Conservation (phyloP, 164 flowering plant species). For the Kalanchoe fedtschenkoi region DNA sequence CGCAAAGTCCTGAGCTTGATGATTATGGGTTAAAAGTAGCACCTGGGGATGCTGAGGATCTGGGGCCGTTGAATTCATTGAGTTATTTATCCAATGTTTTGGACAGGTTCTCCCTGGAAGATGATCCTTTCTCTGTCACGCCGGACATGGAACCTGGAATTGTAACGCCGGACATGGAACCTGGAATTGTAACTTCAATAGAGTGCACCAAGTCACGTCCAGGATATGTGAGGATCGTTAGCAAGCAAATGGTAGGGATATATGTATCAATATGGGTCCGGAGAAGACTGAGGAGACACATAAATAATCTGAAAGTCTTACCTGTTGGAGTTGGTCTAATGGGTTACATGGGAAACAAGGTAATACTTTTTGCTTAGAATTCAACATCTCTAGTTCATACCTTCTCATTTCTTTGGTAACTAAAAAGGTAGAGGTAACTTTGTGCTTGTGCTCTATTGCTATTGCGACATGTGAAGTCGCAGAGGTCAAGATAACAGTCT, state of each 20-base stretch:
- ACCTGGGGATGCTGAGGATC: conserved; percentile 45
- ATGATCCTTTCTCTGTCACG: conserved; percentile 23
- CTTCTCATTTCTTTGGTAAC: no score
- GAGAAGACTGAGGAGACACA: conserved; percentile 65
- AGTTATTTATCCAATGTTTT: conserved; percentile 37
- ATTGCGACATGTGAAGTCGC: not conserved
- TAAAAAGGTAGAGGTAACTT: no score
- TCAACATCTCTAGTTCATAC: not conserved
- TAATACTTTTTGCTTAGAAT: conserved; percentile 14
- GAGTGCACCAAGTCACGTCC: conserved; percentile 16
- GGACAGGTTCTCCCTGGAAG: conserved; percentile 32
- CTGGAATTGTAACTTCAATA: conserved; percentile 7
- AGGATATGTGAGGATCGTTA: conserved; percentile 63
- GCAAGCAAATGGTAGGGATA: conserved; percentile 99
- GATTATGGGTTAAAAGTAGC: conserved; percentile 33
- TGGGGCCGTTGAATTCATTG: conserved; percentile 26
- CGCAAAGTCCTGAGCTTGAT: conserved; percentile 15
- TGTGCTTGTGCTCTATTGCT: not conserved
- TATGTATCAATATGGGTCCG: conserved; percentile 88
- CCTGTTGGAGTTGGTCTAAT: conserved; percentile 94
- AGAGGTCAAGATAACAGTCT: not conserved
- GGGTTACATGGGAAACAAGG: conserved; percentile 99
- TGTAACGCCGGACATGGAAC: conserved; percentile 14
- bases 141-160: conserved; percentile 18
- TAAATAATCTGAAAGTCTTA: conserved; percentile 73